These are phyloP conservation scores for Trapa bicornis DNA, from an alignment of 345 rosid genomes.

Conservation along the genomic window DNA sequence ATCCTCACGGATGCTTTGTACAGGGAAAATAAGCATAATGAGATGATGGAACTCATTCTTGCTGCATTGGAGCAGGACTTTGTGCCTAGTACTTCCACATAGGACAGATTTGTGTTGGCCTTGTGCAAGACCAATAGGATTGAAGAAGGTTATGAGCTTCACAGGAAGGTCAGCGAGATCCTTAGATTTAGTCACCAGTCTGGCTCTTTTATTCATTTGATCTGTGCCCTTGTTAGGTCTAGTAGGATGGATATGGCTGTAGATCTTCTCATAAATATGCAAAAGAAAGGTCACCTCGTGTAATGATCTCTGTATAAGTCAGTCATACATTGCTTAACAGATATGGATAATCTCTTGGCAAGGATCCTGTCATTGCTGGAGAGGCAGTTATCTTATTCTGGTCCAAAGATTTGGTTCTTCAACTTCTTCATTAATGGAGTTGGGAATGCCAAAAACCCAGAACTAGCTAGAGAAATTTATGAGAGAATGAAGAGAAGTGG, in stretches of 20 bases:
- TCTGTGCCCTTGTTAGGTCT: conserved; percentile 32
- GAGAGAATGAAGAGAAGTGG: conserved; percentile 53
- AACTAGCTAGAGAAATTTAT: conserved; percentile 51
- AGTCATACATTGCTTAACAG: conserved; percentile 40
- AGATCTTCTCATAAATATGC: conserved; percentile 63
- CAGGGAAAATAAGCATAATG: conserved; percentile 47
- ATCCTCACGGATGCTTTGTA: conserved; percentile 52
- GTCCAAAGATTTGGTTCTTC: conserved; percentile 21
- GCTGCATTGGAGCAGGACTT: conserved; percentile 31
- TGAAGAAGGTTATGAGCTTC: conserved; percentile 50
- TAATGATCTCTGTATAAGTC: conserved; percentile 23
- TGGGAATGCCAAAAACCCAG: conserved; percentile 53
- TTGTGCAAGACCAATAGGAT: conserved; percentile 43
- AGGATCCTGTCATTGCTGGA: conserved; percentile 33
- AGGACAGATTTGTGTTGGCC: conserved; percentile 39
- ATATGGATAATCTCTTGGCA: conserved; percentile 32
- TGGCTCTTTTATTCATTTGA: conserved; percentile 30
- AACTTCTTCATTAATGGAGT: conserved; percentile 65
- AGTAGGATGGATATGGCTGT: conserved; percentile 52
- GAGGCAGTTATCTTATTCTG: conserved; percentile 38
- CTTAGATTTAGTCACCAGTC: conserved; percentile 13
- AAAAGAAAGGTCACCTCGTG: conserved; percentile 45
- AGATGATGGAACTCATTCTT: conserved; percentile 44
- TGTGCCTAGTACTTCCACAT: conserved; percentile 24
- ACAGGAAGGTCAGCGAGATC: conserved; percentile 27